Evolutionary conservation across 2,329 filamentous ascomycete species (phyloP).

Genomic region (Microcera coccophila): DNA sequence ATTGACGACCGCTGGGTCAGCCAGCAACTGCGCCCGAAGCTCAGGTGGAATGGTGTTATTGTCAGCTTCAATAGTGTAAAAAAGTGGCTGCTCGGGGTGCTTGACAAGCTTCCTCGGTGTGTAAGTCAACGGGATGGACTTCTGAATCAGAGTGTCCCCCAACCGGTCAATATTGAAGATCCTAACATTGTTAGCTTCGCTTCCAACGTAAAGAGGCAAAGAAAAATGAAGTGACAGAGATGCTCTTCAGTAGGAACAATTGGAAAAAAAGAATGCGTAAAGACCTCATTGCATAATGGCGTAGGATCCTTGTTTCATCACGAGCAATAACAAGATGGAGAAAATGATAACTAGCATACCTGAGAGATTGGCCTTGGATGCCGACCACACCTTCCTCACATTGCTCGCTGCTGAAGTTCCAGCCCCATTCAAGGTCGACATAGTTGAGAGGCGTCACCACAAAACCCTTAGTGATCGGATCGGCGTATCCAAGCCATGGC

Average conservation of each 20-base stretch:
- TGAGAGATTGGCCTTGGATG: slow-evolving; percentile 80
- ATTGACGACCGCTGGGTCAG: slow-evolving; percentile 66
- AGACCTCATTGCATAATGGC: slow-evolving; percentile 53
- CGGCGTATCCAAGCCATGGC: slow-evolving; percentile 93
- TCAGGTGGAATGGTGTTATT: slow-evolving; percentile 83
- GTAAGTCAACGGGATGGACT: slow-evolving; percentile 80
- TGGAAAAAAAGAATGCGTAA: slow-evolving; percentile 58
- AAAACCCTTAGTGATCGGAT: slow-evolving; percentile 80
- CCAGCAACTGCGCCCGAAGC: slow-evolving; percentile 69
- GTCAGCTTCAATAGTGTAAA: slow-evolving; percentile 92
- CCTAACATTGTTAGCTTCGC: slow-evolving; percentile 44
- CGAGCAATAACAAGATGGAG: slow-evolving; percentile 43
- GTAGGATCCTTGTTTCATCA: slow-evolving; percentile 63
- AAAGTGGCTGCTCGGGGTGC: slow-evolving; percentile 82
- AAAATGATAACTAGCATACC: slow-evolving; percentile 53
- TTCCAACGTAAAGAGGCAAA: slow-evolving; percentile 2
- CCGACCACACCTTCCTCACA: slow-evolving; percentile 92
- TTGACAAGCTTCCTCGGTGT: slow-evolving; percentile 85
- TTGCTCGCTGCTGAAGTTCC: slow-evolving; percentile 95
- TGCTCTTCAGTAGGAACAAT: slow-evolving; percentile 94
- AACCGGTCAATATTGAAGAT: slow-evolving; percentile 91
- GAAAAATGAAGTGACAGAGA: slow-evolving; percentile 17
- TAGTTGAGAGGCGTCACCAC: slow-evolving; percentile 91
- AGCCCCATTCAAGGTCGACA: slow-evolving; percentile 83
- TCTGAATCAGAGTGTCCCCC: slow-evolving; percentile 79